Conservation (phyloP, 1,139 yeast species). For the Tardiomyces depauwii region DNA sequence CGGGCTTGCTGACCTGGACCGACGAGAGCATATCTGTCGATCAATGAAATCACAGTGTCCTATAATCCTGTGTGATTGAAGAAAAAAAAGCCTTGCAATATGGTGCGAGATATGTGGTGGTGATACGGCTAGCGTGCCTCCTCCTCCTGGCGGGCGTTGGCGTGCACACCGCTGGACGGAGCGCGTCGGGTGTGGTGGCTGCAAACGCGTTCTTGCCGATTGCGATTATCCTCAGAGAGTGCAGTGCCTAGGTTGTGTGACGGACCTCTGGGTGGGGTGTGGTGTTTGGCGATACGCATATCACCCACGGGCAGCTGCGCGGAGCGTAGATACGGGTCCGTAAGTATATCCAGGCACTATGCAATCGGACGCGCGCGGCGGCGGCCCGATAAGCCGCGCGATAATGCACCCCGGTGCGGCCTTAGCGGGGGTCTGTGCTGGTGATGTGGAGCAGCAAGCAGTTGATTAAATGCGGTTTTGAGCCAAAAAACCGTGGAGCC, state of each 20-base stretch:
- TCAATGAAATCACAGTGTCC: too few relatives aligned
- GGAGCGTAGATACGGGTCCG: neutral
- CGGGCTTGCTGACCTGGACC: neutral
- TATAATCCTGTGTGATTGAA: too few relatives aligned
- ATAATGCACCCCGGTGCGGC: neutral
- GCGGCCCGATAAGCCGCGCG: neutral
- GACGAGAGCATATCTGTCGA: neutral
- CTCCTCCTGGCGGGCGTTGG: too few relatives aligned
- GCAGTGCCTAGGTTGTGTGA: neutral
- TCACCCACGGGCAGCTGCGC: neutral
- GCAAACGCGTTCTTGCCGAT: neutral
- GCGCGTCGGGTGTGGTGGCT: too few relatives aligned
- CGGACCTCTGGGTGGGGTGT: neutral
- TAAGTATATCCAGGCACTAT: neutral
- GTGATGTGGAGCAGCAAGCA: too few relatives aligned
- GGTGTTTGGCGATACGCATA: neutral
- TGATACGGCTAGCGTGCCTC: too few relatives aligned
- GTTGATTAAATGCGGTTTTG: neutral
- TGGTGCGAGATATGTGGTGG: too few relatives aligned
- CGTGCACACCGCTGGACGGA: too few relatives aligned
- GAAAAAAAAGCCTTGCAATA: too few relatives aligned
- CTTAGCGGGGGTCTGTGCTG: too few relatives aligned
- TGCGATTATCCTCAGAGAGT: neutral
- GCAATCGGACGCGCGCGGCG: neutral
- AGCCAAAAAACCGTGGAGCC: too few relatives aligned